A percentile compares a stretch with the other conserved stretches of the same genome.
Evolutionary conservation across 2,329 filamentous ascomycete species (phyloP).

Genomic region (Xylariaceae sp.): DNA sequence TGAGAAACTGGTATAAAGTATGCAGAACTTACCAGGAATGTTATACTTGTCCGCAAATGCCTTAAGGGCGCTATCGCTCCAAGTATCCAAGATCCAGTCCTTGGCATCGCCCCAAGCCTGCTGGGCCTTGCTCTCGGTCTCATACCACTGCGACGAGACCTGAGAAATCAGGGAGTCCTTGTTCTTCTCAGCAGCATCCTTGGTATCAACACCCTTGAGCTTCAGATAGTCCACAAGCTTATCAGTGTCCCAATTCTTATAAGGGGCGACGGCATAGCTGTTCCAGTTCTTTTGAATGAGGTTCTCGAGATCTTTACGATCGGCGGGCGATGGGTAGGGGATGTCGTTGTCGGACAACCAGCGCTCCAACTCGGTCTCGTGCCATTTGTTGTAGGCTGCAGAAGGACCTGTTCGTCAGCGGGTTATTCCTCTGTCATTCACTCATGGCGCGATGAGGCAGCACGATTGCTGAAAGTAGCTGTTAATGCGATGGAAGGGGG

Average conservation of each 20-base stretch:
- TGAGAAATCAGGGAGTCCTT: constrained; percentile 63
- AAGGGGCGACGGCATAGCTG: constrained; percentile 65
- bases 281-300: constrained; percentile 92
- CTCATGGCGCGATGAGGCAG: neutral
- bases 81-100: constrained; percentile 93
- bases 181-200: constrained; percentile 60
- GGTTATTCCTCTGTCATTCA: neutral
- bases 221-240: constrained; percentile 64
- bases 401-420: constrained; percentile 26
- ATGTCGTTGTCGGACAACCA: constrained; percentile 93
- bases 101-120: constrained; percentile 67
- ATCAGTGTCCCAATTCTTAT: constrained; percentile 68
- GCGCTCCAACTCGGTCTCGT: constrained; percentile 92
- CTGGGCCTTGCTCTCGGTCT: constrained; percentile 71
- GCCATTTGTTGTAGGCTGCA: constrained; percentile 96
- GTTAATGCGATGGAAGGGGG: neutral
- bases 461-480: no score
- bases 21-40: constrained; percentile 56
- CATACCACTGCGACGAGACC: constrained; percentile 70
- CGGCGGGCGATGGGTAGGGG: constrained; percentile 81
- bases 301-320: constrained; percentile 90
- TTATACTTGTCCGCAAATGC: constrained; percentile 82
- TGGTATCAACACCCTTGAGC: constrained; percentile 64
- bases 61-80: constrained; percentile 91
- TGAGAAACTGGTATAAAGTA: neutral